Base-by-base conservation (phyloP, 352 stramenopile genomes). In the Phytopythium boreale region DNA sequence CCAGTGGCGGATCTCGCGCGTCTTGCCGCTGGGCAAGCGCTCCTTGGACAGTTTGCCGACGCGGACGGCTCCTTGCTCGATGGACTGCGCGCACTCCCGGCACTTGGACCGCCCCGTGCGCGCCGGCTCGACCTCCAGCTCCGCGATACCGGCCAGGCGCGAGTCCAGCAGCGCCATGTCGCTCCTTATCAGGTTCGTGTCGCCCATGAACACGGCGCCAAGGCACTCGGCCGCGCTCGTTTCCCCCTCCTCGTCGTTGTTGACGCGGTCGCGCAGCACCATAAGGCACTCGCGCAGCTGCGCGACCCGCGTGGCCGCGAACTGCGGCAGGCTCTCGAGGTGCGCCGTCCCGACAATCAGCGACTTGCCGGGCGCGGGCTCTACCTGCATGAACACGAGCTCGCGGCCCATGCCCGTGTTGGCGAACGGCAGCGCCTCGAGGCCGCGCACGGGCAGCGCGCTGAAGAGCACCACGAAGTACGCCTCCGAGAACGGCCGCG, bases 401-500 rank as follows among this genome's bases (percentile, higher is more conserved):
- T 93, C 85, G 26, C 85, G 68, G 11, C 81, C 85, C 85, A 93
- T 93, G 27, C 76, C 79, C 24, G 85, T 80, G 64, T 90, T 90
- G 20, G 68, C 63, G 63, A 93, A 93, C 63, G 82, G 82, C 50
- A 81, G 59, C n/a, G 79, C 76, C 70, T 89, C 75, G 24, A 93
- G 56, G 2, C 59, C 65, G 36, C 72, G 67, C 58, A 93, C 83
- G 27, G 82, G 82, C 65, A 93, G 59, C 34, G 84, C 84, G 61
- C 80, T 90, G 63, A 93, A 93, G 24, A 93, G 73, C 47, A 81
- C 79, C 53, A 91, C 82, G 46, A 90, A 93, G 68, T 93, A 93
- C 9, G 84, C 72, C 43, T 87, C 76, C 11, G 85, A 86, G 50
- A 88, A 87, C 1, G 84, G 84, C n/a, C 64, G 77, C 22, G 77